A percentile compares a stretch with the other conserved stretches of the same genome.
phyloP scores from a whole-genome alignment of 768 basidiomycete genomes.

The Chlorophyllum brunneum region DNA sequence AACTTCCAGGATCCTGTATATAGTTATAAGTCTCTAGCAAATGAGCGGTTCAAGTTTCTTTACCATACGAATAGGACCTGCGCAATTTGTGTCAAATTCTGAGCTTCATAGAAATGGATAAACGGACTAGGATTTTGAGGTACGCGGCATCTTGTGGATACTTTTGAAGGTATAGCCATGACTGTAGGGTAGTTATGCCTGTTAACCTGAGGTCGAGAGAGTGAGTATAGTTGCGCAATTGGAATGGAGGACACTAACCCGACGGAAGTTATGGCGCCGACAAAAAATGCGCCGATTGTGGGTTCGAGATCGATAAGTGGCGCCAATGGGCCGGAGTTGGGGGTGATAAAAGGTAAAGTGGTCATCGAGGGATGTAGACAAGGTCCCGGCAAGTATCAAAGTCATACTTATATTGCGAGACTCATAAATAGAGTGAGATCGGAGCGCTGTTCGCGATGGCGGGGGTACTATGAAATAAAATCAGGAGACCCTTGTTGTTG shows the following conservation, averaged over 20 bases:
- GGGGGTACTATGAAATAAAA: too few relatives aligned
- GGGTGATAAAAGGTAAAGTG: not conserved
- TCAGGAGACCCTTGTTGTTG: too few relatives aligned
- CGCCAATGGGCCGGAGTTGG: not conserved
- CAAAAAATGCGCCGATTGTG: conserved; percentile 2
- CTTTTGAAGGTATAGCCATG: conserved; percentile 10
- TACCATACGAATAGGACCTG: conserved; percentile 9
- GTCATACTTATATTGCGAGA: conserved; percentile 1
- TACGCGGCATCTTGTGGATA: conserved; percentile 1
- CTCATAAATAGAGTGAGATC: conserved; percentile 5
- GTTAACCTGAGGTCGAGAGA: not conserved
- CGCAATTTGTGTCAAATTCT: not conserved
- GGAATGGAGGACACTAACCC: not conserved
- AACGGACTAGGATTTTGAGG: not conserved
- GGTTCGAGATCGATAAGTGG: conserved; percentile 1
- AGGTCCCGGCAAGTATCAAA: not conserved
- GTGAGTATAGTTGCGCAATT: not conserved
- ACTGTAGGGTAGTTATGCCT: conserved; percentile 8
- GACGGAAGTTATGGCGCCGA: conserved; percentile 7
- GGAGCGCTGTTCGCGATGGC: not conserved
- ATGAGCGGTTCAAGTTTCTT: not conserved
- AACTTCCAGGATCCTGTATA: not conserved
- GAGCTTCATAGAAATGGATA: not conserved
- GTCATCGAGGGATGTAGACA: not conserved
- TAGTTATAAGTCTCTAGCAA: not conserved